Conservation (phyloP, 805 yeast genomes). For the Metschnikowia borealis region DNA sequence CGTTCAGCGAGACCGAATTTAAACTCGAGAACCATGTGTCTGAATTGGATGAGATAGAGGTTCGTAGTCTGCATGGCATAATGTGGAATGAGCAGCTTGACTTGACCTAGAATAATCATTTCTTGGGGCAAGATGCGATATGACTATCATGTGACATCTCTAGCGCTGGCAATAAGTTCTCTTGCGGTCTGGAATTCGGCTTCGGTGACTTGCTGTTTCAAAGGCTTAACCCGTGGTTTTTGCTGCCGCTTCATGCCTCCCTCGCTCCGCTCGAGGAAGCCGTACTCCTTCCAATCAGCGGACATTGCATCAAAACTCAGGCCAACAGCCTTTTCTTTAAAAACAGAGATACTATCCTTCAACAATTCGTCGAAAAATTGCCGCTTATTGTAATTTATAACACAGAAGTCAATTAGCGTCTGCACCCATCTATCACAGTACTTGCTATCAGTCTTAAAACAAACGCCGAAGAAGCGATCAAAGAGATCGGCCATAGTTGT, state of each 20-base stretch:
- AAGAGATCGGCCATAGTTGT: slow-evolving; percentile 9
- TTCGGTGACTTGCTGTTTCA: neutral
- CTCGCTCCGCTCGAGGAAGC: neutral
- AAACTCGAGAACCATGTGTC: slow-evolving; percentile 16
- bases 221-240: neutral
- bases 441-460: slow-evolving; percentile 10
- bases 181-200: neutral
- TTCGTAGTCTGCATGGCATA: slow-evolving; percentile 12
- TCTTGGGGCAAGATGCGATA: neutral
- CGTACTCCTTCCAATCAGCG: neutral
- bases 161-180: neutral
- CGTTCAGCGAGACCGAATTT: slow-evolving; percentile 50
- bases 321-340: neutral
- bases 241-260: neutral
- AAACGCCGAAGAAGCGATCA: slow-evolving; percentile 14
- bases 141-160: neutral
- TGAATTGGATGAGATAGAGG: slow-evolving; percentile 9
- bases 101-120: neutral
- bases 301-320: slow-evolving; percentile 4
- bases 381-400: neutral
- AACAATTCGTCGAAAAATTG: slow-evolving; percentile 4
- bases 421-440: slow-evolving; percentile 14
- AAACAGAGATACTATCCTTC: slow-evolving; percentile 7
- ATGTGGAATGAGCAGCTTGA: slow-evolving; percentile 14
- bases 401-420: slow-evolving; percentile 7